Evolutionary conservation across 2,329 filamentous ascomycete genomes (phyloP), one percentile per base, ranked within the genome.

Genomic region (Penicillium sp.): DNA sequence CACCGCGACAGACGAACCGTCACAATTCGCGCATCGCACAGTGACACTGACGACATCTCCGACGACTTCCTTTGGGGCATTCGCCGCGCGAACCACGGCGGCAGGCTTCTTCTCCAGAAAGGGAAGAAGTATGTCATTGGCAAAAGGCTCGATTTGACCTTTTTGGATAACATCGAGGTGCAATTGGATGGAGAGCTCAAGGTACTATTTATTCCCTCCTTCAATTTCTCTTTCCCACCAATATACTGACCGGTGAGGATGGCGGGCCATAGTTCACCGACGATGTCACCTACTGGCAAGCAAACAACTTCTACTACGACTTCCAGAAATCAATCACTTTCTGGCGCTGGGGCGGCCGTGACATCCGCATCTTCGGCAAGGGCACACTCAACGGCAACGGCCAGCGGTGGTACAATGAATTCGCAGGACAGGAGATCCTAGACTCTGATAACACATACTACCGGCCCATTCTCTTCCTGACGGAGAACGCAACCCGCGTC

Each of bases 311-410:
- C 70, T 83, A 80, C 63, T 82, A 83, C 57, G 74, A 75, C 9
- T 84, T 83, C 70, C 82, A 84, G 61, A 82, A 82, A 64, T 86
- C 82, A 3, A 84, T 88, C 59, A 85, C 85, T 60, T 88, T 88
- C 69, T 88, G 85, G 83, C 84, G 86, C 55, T 89, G 86, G 86
- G 86, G 86, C 59, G 86, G 87, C 11, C 81, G 84, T 64, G 78
- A 87, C 64, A 85, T 89, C 70, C 85, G 82, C 64, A 86, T 89
- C 66, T 85, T 82, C 60, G 87, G 87, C 48, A 78, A 82, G 13
- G 82, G 86, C 48, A 76, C 83, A 15, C 76, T 88, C 48, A 84
- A 88, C 60, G 85, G 83, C 0, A 86, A 87, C 63, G 86, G 82
- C 7, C 77, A 80, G 56, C 76, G 74, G 45, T 84, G 81, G 81